Conservation (phyloP, 805 yeast species). For the Nakazawaea populi region DNA sequence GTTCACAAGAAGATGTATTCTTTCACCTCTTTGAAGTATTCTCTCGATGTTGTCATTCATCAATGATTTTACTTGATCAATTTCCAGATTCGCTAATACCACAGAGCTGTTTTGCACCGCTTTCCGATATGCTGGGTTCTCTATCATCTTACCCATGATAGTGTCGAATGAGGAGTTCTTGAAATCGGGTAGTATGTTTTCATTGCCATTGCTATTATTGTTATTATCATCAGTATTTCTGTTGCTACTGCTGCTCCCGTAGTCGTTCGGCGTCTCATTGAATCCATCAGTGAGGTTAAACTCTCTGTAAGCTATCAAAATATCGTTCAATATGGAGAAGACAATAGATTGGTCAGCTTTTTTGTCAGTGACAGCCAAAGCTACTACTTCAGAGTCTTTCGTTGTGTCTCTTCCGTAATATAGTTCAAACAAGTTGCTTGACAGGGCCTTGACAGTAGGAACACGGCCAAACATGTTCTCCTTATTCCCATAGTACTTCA, state of each 20-base stretch:
- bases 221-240: not conserved
- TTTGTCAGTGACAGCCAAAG: slow-evolving; percentile 40
- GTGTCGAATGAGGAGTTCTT: slow-evolving; percentile 33
- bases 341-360: slow-evolving; percentile 39
- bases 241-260: not conserved
- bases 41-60: slow-evolving; percentile 72
- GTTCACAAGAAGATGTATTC: slow-evolving; percentile 64
- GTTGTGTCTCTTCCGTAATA: slow-evolving; percentile 44
- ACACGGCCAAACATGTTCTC: slow-evolving; percentile 25
- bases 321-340: slow-evolving; percentile 40
- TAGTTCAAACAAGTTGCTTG: slow-evolving; percentile 25
- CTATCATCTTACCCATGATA: slow-evolving; percentile 50
- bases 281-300: not conserved
- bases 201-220: too few relatives aligned
- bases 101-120: slow-evolving; percentile 19
- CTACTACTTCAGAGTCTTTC: slow-evolving; percentile 45
- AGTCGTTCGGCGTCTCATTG: not conserved
- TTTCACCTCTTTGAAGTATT: slow-evolving; percentile 73
- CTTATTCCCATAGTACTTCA: slow-evolving; percentile 26
- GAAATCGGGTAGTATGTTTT: too few relatives aligned
- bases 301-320: slow-evolving; percentile 43
- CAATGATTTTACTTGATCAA: slow-evolving; percentile 57
- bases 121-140: slow-evolving; percentile 32
- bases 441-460: slow-evolving; percentile 23
- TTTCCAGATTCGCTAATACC: slow-evolving; percentile 41